Evolutionary conservation across 2,329 filamentous ascomycete species (phyloP).

Genomic region (Penicillium sp.): DNA sequence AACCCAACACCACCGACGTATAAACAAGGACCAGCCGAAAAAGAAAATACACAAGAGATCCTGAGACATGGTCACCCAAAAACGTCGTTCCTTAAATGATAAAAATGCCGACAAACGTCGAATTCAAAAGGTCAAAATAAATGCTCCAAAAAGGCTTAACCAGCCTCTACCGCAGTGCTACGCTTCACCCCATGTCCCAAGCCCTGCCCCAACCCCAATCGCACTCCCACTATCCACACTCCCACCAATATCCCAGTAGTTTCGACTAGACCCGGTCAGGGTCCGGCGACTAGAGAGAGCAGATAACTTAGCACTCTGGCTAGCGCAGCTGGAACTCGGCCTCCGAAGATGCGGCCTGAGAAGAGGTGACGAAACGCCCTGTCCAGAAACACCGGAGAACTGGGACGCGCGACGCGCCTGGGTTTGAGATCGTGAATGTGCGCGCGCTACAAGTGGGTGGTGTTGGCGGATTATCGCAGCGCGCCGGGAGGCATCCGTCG

Average conservation of each 20-base stretch:
- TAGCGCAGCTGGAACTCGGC: constrained; percentile 74
- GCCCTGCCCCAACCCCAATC: constrained; percentile 69
- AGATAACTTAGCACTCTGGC: constrained; percentile 80
- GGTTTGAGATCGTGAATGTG: constrained; percentile 48
- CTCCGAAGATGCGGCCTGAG: constrained; percentile 51
- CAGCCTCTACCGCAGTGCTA: too few relatives aligned
- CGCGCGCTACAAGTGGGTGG: constrained; percentile 78
- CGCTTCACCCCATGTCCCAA: constrained; percentile 81
- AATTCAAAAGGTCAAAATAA: neutral
- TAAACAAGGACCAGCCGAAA: neutral
- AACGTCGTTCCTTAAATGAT: neutral
- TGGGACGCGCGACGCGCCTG: constrained; percentile 59
- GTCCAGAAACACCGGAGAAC: constrained; percentile 34
- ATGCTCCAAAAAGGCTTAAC: too few relatives aligned
- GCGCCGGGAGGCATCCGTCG: constrained; percentile 72
- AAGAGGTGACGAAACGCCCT: constrained; percentile 37
- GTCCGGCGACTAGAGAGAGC: constrained; percentile 67
- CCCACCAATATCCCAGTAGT: constrained; percentile 91
- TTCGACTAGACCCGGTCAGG: constrained; percentile 68
- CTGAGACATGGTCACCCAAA: neutral
- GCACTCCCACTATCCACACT: constrained; percentile 77
- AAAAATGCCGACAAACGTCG: too few relatives aligned
- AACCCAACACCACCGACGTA: neutral
- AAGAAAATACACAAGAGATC: neutral
- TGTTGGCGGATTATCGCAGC: constrained; percentile 85